A percentile compares a stretch with the other conserved stretches of the same genome.
Evolutionary conservation across 2,329 filamentous ascomycete genomes (phyloP).

Genomic region (Aspergillus intermedius): DNA sequence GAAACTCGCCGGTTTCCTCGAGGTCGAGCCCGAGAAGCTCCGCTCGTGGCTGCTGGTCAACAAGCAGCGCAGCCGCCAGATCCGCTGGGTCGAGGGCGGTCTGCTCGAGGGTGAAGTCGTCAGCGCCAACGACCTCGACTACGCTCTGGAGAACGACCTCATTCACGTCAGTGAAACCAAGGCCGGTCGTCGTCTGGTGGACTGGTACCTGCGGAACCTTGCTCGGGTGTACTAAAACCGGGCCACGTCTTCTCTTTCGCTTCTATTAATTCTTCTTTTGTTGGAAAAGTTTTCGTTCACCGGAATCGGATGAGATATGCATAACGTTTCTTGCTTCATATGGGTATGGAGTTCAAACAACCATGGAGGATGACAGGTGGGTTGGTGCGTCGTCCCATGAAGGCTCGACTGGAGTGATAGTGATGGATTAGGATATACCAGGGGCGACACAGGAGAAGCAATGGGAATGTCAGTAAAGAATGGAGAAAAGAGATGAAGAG

Average conservation of each 20-base stretch:
- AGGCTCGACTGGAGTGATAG: background rate
- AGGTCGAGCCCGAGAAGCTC: constrained; percentile 93
- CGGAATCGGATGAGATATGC: constrained; percentile 1
- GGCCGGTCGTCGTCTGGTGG: constrained; percentile 91
- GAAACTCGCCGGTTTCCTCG: constrained; percentile 95
- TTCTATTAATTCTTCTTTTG: background rate
- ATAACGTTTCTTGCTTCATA: constrained; percentile 2
- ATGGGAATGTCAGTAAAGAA: background rate
- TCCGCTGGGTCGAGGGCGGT: constrained; percentile 85
- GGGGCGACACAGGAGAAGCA: no score
- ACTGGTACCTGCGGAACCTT: constrained; percentile 98
- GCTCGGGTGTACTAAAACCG: constrained; percentile 75
- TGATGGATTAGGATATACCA: no score
- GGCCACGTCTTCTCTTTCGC: background rate
- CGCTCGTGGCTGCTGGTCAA: constrained; percentile 91
- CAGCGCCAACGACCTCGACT: constrained; percentile 92
- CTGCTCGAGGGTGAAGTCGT: constrained; percentile 87
- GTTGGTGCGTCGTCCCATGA: background rate
- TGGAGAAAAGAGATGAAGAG: background rate
- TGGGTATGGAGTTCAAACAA: background rate
- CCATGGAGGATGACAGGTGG: background rate
- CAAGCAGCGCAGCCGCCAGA: constrained; percentile 97
- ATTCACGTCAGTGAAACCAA: constrained; percentile 99
- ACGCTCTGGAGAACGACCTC: constrained; percentile 90
- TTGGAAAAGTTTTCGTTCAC: constrained; percentile 1